These are phyloP conservation scores for Trichophyton benhamiae DNA, from an alignment of 2,329 filamentous ascomycete genomes.

Conservation along the genomic window DNA sequence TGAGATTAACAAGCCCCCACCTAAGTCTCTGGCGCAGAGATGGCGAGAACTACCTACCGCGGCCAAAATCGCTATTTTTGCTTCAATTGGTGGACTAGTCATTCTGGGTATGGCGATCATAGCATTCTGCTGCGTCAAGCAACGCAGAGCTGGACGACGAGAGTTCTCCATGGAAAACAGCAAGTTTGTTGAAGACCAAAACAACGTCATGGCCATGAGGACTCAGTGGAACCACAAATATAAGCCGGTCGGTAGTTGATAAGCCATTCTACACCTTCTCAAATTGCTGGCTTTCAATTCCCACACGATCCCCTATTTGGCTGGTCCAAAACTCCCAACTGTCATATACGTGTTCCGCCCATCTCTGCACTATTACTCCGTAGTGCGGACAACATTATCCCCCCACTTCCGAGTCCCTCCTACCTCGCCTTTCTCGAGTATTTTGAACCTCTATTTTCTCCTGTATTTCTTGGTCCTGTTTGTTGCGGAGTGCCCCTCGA, in stretches of 20 bases:
- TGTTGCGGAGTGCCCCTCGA: not conserved
- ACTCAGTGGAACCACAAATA: constrained; percentile 29
- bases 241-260: constrained; percentile 8
- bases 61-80: constrained; percentile 39
- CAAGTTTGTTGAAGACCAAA: constrained; percentile 32
- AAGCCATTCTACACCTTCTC: not conserved
- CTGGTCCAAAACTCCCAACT: constrained; percentile 7
- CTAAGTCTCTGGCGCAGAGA: constrained; percentile 28
- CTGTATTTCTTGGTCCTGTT: not conserved
- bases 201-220: constrained; percentile 29
- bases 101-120: constrained; percentile 25
- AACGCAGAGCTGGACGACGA: constrained; percentile 38
- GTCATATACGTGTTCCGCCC: not conserved
- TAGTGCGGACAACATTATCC: not conserved
- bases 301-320: constrained; percentile 4
- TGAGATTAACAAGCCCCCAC: constrained; percentile 25
- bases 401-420: not conserved
- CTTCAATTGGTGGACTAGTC: constrained; percentile 26
- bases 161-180: constrained; percentile 38
- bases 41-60: constrained; percentile 34
- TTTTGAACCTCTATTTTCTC: not conserved
- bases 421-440: not conserved
- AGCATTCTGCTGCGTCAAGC: constrained; percentile 38
- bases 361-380: not conserved
- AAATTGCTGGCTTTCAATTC: not conserved